phyloP scores from a whole-genome alignment of 257 asterid species.

The Oldenlandia corymbosa region DNA sequence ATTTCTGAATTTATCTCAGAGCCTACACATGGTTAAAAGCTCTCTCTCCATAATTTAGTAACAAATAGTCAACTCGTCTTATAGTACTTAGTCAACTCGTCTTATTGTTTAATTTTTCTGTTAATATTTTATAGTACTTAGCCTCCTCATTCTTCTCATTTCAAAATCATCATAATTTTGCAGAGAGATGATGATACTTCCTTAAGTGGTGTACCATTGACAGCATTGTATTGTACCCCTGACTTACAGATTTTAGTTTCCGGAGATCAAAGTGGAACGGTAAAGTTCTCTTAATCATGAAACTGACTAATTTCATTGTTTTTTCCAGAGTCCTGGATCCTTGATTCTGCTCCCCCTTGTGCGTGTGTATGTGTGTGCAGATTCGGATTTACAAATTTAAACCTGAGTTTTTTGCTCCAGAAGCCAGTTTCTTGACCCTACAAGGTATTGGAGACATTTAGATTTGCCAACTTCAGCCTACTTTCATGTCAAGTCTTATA shows the following conservation, averaged over 20 bases:
- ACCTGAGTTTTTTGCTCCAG: constrained; percentile 66
- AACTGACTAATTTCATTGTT: constrained; percentile 1
- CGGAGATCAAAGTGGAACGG: constrained; percentile 91
- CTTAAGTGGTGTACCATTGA: constrained; percentile 64
- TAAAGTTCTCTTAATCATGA: constrained; percentile 27
- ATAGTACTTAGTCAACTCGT: too few relatives aligned
- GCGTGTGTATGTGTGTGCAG: constrained; percentile 42
- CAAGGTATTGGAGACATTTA: constrained; percentile 49
- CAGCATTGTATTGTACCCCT: constrained; percentile 50
- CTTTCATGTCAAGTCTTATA: neutral
- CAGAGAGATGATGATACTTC: constrained; percentile 78
- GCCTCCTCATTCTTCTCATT: constrained; percentile 1
- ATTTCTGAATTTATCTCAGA: neutral
- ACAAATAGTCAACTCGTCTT: too few relatives aligned
- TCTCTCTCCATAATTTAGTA: neutral
- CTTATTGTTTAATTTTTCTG: neutral
- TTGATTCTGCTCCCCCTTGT: too few relatives aligned
- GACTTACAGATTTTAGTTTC: constrained; percentile 58
- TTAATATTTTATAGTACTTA: neutral
- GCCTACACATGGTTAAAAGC: neutral
- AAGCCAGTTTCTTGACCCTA: constrained; percentile 49
- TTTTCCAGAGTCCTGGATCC: constrained; percentile 5
- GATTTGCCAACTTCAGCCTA: constrained; percentile 1
- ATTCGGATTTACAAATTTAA: constrained; percentile 68
- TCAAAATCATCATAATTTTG: constrained; percentile 15